Evolutionary conservation across 129 eudicot genomes (phyloP).

Genomic region (Flaveria robusta): DNA sequence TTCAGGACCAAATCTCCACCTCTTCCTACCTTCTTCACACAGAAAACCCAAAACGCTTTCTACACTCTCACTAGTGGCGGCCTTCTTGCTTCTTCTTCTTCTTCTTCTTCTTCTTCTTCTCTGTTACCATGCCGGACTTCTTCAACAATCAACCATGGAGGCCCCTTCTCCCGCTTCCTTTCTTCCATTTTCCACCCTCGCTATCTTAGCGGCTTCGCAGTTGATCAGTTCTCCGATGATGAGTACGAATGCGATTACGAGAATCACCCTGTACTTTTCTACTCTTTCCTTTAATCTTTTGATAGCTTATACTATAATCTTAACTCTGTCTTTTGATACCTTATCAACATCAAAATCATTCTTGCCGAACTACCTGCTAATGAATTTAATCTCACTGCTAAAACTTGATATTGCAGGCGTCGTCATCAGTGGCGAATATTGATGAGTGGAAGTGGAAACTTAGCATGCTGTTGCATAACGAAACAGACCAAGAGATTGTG

Average conservation of each 20-base stretch:
- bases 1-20: constrained; percentile 32
- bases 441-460: constrained; percentile 99
- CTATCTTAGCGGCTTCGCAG: constrained; percentile 48
- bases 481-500: constrained; percentile 73
- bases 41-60: not conserved
- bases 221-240: constrained; percentile 94
- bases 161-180: constrained; percentile 23
- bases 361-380: no score
- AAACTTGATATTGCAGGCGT: constrained; percentile 53
- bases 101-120: no score
- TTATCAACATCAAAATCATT: not conserved
- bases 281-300: not conserved
- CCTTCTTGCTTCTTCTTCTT: constrained; percentile 3
- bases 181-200: constrained; percentile 11
- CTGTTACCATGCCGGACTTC: no score
- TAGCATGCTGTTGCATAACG: constrained; percentile 72
- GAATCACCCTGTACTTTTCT: constrained; percentile 56
- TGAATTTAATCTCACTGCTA: not conserved
- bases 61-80: not conserved
- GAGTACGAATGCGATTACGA: constrained; percentile 98
- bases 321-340: not conserved
- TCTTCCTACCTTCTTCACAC: constrained; percentile 26
- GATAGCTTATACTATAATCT: no score
- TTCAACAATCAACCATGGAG: constrained; percentile 28
- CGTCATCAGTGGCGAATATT: constrained; percentile 96